Conservation (phyloP, 169 alveolate species). For the Babesia microti region DNA sequence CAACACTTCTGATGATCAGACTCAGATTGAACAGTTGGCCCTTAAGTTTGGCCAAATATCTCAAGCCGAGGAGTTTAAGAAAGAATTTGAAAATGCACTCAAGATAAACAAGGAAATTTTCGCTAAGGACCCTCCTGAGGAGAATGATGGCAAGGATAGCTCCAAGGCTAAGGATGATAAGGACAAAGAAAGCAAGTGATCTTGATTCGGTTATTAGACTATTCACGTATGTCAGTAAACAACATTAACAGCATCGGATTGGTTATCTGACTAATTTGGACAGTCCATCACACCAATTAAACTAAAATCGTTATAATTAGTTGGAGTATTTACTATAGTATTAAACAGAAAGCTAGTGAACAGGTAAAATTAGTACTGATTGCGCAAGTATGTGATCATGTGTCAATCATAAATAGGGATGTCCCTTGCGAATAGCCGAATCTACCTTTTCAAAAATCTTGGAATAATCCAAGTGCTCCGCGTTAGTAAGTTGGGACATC, state of each 20-base stretch:
- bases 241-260: too few species aligned
- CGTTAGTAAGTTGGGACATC: slow-evolving; percentile 10
- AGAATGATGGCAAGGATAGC: not conserved
- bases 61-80: slow-evolving; percentile 74
- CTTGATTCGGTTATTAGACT: too few species aligned
- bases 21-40: slow-evolving; percentile 83
- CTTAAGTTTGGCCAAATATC: slow-evolving; percentile 80
- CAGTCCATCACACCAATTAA: too few species aligned
- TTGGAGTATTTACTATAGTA: too few species aligned
- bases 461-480: slow-evolving; percentile 30
- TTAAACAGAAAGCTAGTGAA: too few species aligned
- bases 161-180: slow-evolving; percentile 4
- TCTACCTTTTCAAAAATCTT: slow-evolving; percentile 48
- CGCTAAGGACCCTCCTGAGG: slow-evolving; percentile 10
- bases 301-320: too few species aligned
- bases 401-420: slow-evolving; percentile 50
- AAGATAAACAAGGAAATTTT: slow-evolving; percentile 63
- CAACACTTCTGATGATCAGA: slow-evolving; percentile 88
- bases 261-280: too few species aligned
- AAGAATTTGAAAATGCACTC: slow-evolving; percentile 81
- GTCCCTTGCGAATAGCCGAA: slow-evolving; percentile 31
- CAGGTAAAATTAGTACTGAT: too few species aligned
- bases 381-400: too few species aligned
- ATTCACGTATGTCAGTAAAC: too few species aligned
- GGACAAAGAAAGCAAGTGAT: slow-evolving; percentile 11